phyloP scores from a whole-genome alignment of 108 stramenopile genomes.

The Discostella pseudostelligera region DNA sequence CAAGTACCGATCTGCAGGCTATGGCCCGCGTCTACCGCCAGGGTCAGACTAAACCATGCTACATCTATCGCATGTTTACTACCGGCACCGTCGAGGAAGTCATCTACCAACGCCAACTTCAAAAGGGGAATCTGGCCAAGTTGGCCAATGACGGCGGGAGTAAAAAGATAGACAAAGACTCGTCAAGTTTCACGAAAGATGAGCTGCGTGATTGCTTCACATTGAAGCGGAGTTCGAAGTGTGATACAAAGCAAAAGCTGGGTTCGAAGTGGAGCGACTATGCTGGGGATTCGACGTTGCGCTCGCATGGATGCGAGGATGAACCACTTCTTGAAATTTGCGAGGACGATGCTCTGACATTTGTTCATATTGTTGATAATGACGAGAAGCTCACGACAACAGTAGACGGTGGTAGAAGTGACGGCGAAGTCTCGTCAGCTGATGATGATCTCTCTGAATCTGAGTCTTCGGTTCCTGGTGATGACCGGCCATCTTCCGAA shows the following conservation, averaged over 20 bases:
- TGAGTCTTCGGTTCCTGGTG: constrained; percentile 3
- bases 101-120: constrained; percentile 75
- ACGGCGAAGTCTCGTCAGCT: constrained; percentile 2
- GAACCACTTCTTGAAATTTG: constrained; percentile 46
- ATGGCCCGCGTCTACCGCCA: constrained; percentile 84
- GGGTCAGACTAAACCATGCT: constrained; percentile 82
- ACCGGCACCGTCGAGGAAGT: constrained; percentile 85
- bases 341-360: constrained; percentile 38
- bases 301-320: constrained; percentile 39
- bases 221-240: constrained; percentile 52
- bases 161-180: constrained; percentile 18
- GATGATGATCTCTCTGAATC: constrained; percentile 26
- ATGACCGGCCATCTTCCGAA: constrained; percentile 19
- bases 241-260: constrained; percentile 75
- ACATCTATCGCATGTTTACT: constrained; percentile 80
- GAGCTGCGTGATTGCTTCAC: constrained; percentile 79
- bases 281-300: constrained; percentile 29
- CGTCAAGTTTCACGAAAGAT: constrained; percentile 54
- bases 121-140: constrained; percentile 65
- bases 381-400: constrained; percentile 20
- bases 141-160: constrained; percentile 45
- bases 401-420: constrained; percentile 17
- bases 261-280: constrained; percentile 70
- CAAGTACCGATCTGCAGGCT: constrained; percentile 85
- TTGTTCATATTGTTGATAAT: constrained; percentile 53